Evolutionary conservation across 345 rosid species (phyloP).

Genomic region (Carallia brachiata): DNA sequence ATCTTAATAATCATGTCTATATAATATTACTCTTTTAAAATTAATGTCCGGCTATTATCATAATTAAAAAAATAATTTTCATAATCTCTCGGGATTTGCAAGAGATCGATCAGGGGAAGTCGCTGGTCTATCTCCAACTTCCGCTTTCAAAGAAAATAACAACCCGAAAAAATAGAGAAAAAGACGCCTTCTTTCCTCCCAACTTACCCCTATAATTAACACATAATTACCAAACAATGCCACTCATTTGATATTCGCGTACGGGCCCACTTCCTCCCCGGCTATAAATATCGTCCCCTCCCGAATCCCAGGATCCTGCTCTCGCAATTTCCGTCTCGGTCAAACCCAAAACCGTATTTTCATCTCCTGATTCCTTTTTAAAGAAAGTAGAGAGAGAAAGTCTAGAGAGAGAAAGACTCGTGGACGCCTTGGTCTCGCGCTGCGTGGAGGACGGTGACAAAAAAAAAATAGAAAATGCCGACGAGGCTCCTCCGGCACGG

Average conservation of each 20-base stretch:
- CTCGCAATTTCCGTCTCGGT: neutral
- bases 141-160: too few relatives aligned
- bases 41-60: too few relatives aligned
- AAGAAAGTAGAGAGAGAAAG: conserved; percentile 11
- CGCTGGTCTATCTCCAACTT: too few relatives aligned
- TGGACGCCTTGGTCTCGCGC: conserved; percentile 45
- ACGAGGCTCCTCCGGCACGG: neutral
- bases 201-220: neutral
- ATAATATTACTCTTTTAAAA: too few relatives aligned
- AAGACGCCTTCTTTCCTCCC: neutral
- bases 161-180: neutral
- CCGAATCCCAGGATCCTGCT: neutral
- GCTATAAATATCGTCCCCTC: neutral
- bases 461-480: conserved; percentile 24
- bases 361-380: neutral
- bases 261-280: neutral
- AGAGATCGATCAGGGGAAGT: too few relatives aligned
- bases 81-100: too few relatives aligned
- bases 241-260: neutral
- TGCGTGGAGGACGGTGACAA: conserved; percentile 52
- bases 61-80: too few relatives aligned
- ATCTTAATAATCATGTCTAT: too few relatives aligned
- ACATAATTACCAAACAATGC: conserved; percentile 4
- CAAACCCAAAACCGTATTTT: conserved; percentile 15
- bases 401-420: conserved; percentile 34